Percentiles rank a stretch among this genome's conserved stretches.
phyloP scores from a whole-genome alignment of 1,284 basidiomycete genomes.

The Pseudozyma tsukubaensis region DNA sequence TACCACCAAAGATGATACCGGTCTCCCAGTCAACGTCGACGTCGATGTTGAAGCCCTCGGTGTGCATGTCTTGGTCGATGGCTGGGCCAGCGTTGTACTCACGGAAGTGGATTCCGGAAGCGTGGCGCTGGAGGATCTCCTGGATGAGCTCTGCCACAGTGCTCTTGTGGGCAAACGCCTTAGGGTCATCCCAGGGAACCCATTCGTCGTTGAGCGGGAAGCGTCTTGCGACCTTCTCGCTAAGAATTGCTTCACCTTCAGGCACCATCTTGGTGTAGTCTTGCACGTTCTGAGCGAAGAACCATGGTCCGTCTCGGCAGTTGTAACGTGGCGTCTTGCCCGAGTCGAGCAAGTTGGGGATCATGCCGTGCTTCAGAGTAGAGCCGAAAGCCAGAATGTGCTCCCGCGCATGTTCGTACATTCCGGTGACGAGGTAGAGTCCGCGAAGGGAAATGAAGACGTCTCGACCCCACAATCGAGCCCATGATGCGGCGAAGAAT shows the following conservation, averaged over 20 bases:
- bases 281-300: constrained; percentile 98
- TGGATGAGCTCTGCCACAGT: constrained; percentile 93
- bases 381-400: constrained; percentile 63
- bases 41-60: constrained; percentile 92
- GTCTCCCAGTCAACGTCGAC: constrained; percentile 94
- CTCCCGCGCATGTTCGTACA: constrained; percentile 53
- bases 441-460: constrained; percentile 65
- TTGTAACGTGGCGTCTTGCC: constrained; percentile 74
- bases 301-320: constrained; percentile 93
- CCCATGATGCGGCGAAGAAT: constrained; percentile 64
- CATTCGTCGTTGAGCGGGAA: constrained; percentile 94
- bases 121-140: constrained; percentile 94
- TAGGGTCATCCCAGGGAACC: constrained; percentile 88
- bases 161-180: constrained; percentile 71
- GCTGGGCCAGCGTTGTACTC: constrained; percentile 96
- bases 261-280: constrained; percentile 89
- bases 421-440: constrained; percentile 63
- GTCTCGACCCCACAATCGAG: constrained; percentile 62
- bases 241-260: constrained; percentile 82
- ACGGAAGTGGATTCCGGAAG: constrained; percentile 89
- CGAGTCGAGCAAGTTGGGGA: constrained; percentile 63
- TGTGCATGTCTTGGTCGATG: constrained; percentile 93
- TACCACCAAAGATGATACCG: constrained; percentile 90
- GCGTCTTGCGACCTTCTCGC: constrained; percentile 84
- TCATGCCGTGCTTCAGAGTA: constrained; percentile 63